Conservation (phyloP, 2,329 filamentous ascomycete genomes). For the Fusarium xylarioides region DNA sequence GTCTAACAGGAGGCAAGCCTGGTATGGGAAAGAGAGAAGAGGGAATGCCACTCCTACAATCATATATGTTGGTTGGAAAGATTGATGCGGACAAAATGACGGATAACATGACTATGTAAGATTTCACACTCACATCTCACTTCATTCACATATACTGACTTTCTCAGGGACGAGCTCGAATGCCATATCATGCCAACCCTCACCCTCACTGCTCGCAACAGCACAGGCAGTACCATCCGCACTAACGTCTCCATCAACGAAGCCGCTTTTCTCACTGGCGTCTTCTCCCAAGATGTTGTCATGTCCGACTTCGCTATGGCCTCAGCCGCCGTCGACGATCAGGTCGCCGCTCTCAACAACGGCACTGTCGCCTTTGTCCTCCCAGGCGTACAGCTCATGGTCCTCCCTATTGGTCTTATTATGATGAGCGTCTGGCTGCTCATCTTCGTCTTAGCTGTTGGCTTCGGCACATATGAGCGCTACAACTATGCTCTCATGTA, state of each 20-base stretch:
- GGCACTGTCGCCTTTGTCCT: constrained; percentile 72
- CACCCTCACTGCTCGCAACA: constrained; percentile 67
- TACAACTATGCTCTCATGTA: constrained; percentile 73
- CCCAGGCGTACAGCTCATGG: constrained; percentile 72
- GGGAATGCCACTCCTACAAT: constrained; percentile 61
- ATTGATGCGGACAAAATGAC: constrained; percentile 67
- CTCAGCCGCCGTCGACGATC: constrained; percentile 59
- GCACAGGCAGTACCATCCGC: constrained; percentile 60
- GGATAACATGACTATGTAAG: constrained; percentile 69
- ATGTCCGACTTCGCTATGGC: constrained; percentile 61
- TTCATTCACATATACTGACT: constrained; percentile 12
- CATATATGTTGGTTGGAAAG: constrained; percentile 74
- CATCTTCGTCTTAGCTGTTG: constrained; percentile 65
- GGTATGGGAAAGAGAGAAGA: constrained; percentile 32
- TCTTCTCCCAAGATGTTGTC: constrained; percentile 69
- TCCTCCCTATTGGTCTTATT: constrained; percentile 76
- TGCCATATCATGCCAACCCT: constrained; percentile 73
- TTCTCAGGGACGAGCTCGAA: constrained; percentile 64
- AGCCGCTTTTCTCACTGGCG: constrained; percentile 75
- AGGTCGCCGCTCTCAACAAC: constrained; percentile 56
- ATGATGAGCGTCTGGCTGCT: constrained; percentile 71
- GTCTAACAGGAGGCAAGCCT: constrained; percentile 33
- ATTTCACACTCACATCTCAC: constrained; percentile 31
- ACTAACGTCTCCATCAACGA: constrained; percentile 76
- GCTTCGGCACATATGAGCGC: constrained; percentile 71